Conservation (phyloP, 1,284 basidiomycete species). For the Leccinum glutinopallens region DNA sequence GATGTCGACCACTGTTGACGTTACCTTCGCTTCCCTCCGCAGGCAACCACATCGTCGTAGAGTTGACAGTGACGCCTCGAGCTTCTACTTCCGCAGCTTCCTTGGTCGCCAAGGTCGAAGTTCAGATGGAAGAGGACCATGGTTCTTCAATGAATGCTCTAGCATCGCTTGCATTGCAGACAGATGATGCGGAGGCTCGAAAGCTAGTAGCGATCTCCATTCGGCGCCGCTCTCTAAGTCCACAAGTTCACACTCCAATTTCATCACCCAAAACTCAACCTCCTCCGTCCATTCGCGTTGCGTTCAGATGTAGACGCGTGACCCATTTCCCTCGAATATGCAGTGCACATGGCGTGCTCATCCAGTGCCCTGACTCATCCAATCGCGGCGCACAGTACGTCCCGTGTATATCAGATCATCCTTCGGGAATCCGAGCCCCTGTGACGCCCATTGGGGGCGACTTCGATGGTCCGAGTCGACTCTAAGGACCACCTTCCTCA, state of each 20-base stretch:
- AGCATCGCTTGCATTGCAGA: slow-evolving; percentile 71
- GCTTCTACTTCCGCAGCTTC: slow-evolving; percentile 63
- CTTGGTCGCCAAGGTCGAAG: slow-evolving; percentile 53
- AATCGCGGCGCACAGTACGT: too few species aligned
- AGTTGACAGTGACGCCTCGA: slow-evolving; percentile 73
- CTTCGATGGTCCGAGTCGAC: too few species aligned
- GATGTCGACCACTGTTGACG: slow-evolving; percentile 58
- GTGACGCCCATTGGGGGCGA: too few species aligned
- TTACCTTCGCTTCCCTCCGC: slow-evolving; percentile 70
- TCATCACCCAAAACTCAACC: not conserved
- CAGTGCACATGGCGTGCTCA: not conserved
- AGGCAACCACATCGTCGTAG: slow-evolving; percentile 47
- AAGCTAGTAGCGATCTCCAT: slow-evolving; percentile 47
- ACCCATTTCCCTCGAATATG: not conserved
- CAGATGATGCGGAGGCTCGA: slow-evolving; percentile 65
- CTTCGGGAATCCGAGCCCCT: too few species aligned
- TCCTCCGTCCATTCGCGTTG: not conserved
- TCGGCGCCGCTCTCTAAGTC: not conserved
- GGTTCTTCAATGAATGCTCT: slow-evolving; percentile 70
- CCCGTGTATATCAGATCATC: too few species aligned
- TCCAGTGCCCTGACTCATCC: too few species aligned
- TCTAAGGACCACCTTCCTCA: too few species aligned
- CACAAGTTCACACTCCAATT: not conserved
- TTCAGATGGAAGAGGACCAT: slow-evolving; percentile 67
- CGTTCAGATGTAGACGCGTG: not conserved